Evolutionary conservation across 1,284 basidiomycete species (phyloP), one percentile per base, ranked within the genome.

Genomic region (Sparassis latifolia): DNA sequence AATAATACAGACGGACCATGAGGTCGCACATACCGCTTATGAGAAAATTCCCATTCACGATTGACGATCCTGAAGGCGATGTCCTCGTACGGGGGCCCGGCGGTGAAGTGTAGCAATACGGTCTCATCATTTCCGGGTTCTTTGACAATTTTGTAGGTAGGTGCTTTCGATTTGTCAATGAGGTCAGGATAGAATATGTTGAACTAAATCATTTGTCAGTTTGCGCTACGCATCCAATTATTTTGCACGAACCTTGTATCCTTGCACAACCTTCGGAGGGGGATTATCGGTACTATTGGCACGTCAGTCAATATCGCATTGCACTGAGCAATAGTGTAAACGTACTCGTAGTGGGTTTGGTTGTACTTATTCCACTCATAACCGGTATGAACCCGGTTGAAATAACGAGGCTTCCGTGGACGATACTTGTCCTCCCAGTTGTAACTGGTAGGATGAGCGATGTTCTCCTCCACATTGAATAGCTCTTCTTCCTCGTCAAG

Each of bases 311-410:
- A 42, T 4, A 27, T 28, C 37, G 4, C 29, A 27, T 37, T n/a
- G 35, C 45, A 33, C 48, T 33, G 20, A 27, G 7, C 30, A 51
- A 35, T 41, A 42, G n/a, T 38, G n/a, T 44, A 41, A 2, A 82
- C 84, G 56, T 74, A 94, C 92, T 98, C 95, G 66, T 98, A 98
- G 70, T 97, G 94, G 3, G 94, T 97, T 67, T 97, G 94, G 66
- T 97, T 97, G 71, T 97, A 97, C 75, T 97, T 96, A 75, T 97
- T 99, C 97, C 97, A 99, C 68, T 99, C 97, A 66, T 96, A 99
- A n/a, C 97, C 97, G n/a, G 97, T 99, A 64, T 98, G 94, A 33
- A 99, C 96, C 53, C 96, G 88, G 68, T 99, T 99, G 74, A 99
- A 98, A 76, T 97, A 99, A 57, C 96, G 79, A 38, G 97, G 97